Evolutionary conservation across 1,284 basidiomycete species (phyloP).

Genomic region (Puccinia triticina): DNA sequence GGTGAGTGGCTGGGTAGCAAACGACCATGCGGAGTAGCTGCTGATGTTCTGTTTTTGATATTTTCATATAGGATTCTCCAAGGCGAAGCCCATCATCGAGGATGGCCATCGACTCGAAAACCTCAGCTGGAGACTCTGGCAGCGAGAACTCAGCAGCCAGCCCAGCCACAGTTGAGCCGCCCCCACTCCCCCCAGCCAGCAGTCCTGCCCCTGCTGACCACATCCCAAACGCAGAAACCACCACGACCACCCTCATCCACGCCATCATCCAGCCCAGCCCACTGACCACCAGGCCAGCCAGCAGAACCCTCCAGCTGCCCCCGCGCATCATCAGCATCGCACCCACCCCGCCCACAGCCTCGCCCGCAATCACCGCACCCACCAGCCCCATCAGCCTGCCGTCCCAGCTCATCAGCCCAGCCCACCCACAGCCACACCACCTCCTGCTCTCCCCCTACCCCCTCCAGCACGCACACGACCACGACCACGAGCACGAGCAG

Average conservation of each 20-base stretch:
- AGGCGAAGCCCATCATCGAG: constrained; percentile 13
- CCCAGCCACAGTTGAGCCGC: no score
- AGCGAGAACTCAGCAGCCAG: constrained; percentile 14
- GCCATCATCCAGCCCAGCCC: neutral
- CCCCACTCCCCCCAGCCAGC: no score
- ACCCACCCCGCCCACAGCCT: constrained; percentile 37
- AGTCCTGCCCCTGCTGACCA: no score
- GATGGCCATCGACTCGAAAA: constrained; percentile 40
- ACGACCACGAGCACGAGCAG: neutral
- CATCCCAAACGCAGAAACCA: no score
- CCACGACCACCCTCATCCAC: neutral
- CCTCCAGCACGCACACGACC: neutral
- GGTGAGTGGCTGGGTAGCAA: no score
- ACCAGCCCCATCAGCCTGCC: constrained; percentile 12
- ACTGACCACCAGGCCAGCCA: neutral
- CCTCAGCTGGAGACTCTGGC: constrained; percentile 46
- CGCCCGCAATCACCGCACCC: constrained; percentile 40
- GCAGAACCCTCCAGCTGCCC: constrained; percentile 1
- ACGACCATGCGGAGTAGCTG: no score
- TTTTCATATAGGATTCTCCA: constrained; percentile 23
- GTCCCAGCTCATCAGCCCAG: neutral
- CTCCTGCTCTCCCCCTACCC: constrained; percentile 1
- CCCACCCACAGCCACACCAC: neutral
- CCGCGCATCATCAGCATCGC: constrained; percentile 31
- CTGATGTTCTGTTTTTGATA: no score